phyloP scores from a whole-genome alignment of 2,329 filamentous ascomycete species.

The Juglanconis juglandina region DNA sequence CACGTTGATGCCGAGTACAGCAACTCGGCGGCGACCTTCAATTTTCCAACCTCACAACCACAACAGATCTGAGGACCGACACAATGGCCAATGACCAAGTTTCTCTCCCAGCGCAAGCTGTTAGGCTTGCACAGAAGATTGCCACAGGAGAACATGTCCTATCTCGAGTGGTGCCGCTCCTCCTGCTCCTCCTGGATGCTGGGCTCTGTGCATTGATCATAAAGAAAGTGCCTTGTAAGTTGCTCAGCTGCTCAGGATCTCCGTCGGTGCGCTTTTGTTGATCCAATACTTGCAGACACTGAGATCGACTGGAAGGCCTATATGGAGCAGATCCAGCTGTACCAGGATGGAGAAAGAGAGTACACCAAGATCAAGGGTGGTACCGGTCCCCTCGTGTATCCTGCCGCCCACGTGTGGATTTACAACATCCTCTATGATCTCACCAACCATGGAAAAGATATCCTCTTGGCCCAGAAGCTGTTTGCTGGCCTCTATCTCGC shows the following conservation, averaged over 20 bases:
- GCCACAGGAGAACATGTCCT: slow-evolving; percentile 47
- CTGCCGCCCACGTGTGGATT: slow-evolving; percentile 87
- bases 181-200: slow-evolving; percentile 68
- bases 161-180: slow-evolving; percentile 50
- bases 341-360: slow-evolving; percentile 78
- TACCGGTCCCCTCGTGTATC: slow-evolving; percentile 93
- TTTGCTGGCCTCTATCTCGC: slow-evolving; percentile 78
- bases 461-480: slow-evolving; percentile 75
- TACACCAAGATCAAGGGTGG: slow-evolving; percentile 82
- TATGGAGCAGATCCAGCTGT: slow-evolving; percentile 87
- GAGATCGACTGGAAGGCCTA: slow-evolving; percentile 98
- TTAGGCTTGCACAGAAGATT: slow-evolving; percentile 37
- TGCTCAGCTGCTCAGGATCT: background rate
- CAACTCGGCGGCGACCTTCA: background rate
- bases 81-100: slow-evolving; percentile 13
- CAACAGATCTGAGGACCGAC: background rate
- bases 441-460: slow-evolving; percentile 72
- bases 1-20: slow-evolving; percentile 5
- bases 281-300: slow-evolving; percentile 59
- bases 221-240: slow-evolving; percentile 77
- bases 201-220: slow-evolving; percentile 71
- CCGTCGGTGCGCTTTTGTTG: background rate
- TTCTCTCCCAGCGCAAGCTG: slow-evolving; percentile 23
- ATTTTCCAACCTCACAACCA: background rate
- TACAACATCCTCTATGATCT: slow-evolving; percentile 77